phyloP scores from a whole-genome alignment of 768 basidiomycete species.

The Tylopilus sp. region DNA sequence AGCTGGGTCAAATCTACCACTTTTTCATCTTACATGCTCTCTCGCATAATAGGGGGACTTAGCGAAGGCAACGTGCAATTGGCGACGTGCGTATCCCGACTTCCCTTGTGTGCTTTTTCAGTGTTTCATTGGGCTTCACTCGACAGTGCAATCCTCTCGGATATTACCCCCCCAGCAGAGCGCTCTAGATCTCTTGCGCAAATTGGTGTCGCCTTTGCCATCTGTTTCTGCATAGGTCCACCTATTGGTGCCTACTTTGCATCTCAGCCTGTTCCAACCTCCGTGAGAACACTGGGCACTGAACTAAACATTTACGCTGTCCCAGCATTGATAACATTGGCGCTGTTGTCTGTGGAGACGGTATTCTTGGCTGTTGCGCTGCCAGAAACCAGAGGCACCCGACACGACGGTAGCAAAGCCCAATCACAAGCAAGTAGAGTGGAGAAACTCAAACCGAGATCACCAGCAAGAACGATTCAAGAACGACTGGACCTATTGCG shows the following conservation, averaged over 20 bases:
- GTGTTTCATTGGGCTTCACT: not conserved
- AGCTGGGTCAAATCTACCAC: conserved; percentile 91
- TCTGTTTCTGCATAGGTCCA: conserved; percentile 91
- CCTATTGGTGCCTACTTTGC: conserved; percentile 97
- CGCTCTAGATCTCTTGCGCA: conserved; percentile 86
- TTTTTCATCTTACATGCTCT: conserved; percentile 86
- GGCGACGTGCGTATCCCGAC: conserved; percentile 65
- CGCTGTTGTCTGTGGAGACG: conserved; percentile 77
- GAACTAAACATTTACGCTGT: conserved; percentile 87
- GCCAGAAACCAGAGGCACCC: conserved; percentile 78
- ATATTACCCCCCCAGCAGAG: conserved; percentile 76
- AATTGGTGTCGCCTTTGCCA: conserved; percentile 94
- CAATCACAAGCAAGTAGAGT: conserved; percentile 15
- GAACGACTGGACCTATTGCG: conserved; percentile 57
- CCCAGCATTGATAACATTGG: conserved; percentile 82
- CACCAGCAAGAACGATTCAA: conserved; percentile 28
- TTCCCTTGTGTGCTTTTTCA: not conserved
- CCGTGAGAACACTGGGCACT: conserved; percentile 49
- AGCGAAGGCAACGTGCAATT: conserved; percentile 98
- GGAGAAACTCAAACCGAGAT: conserved; percentile 17
- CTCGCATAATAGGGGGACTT: conserved; percentile 86
- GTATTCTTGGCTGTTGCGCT: conserved; percentile 68
- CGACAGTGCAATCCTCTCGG: conserved; percentile 85
- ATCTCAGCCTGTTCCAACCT: conserved; percentile 69
- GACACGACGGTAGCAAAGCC: conserved; percentile 13